A percentile compares a stretch with the other conserved stretches of the same genome.
Conservation (phyloP, 495 filamentous ascomycete species). For the Achaetomiella virescens region DNA sequence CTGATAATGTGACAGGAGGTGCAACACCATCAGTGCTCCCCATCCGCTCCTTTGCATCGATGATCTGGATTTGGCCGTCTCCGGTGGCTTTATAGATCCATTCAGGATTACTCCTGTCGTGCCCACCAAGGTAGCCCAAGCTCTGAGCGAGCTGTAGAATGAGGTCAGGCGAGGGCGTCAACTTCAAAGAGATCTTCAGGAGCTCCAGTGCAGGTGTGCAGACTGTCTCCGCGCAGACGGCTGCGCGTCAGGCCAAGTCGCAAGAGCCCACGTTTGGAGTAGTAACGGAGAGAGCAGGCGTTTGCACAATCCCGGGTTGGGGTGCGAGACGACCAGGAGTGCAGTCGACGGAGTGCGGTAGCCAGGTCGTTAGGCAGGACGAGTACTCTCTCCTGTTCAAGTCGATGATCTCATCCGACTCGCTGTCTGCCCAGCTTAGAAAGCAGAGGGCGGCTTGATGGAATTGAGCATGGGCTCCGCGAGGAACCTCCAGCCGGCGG, state of each 20-base stretch:
- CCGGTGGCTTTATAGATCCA: slow-evolving; percentile 33
- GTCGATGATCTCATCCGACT: slow-evolving; percentile 34
- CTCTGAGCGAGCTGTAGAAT: slow-evolving; percentile 37
- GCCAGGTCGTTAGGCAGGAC: slow-evolving; percentile 39
- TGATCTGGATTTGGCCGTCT: slow-evolving; percentile 28
- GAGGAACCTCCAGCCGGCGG: slow-evolving; percentile 63
- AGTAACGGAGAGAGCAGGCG: slow-evolving; percentile 58
- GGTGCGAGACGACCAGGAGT: slow-evolving; percentile 57
- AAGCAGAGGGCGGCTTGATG: slow-evolving; percentile 49
- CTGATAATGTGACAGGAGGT: slow-evolving; percentile 9
- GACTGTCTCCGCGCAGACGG: slow-evolving; percentile 26
- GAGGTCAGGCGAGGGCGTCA: slow-evolving; percentile 40
- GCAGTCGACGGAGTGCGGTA: slow-evolving; percentile 51
- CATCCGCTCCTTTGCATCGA: slow-evolving; percentile 10
- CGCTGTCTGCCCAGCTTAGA: slow-evolving; percentile 4
- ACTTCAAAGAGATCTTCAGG: slow-evolving; percentile 40
- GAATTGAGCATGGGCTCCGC: slow-evolving; percentile 57
- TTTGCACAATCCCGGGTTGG: slow-evolving; percentile 67
- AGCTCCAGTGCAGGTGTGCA: slow-evolving; percentile 36
- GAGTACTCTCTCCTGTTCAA: slow-evolving; percentile 34
- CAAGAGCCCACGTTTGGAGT: slow-evolving; percentile 63
- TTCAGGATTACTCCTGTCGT: slow-evolving; percentile 19
- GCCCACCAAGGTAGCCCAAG: slow-evolving; percentile 36
- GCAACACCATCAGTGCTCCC: not conserved
- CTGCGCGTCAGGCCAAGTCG: slow-evolving; percentile 42